Base-by-base conservation (phyloP, 1,284 basidiomycete genomes). In the Hemileia vastatrix region DNA sequence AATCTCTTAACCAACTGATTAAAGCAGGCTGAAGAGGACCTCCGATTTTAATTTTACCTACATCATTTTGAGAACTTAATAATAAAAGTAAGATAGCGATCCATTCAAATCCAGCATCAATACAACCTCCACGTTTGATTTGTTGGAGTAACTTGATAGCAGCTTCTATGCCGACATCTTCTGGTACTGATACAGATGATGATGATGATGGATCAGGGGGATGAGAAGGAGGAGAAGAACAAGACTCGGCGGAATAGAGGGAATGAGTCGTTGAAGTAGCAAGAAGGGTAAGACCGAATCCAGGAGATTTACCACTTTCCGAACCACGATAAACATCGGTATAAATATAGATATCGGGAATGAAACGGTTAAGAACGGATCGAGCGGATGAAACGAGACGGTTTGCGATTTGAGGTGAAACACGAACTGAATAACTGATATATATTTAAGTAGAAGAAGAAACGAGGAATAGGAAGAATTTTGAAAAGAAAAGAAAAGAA, bases 311-410 rank as follows among this genome's bases (percentile, higher is more conserved):
- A 76, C 95, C 95, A 67, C 90, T 90, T 66, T 98, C 95, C 23
- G 92, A 89, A 6, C 93, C 93, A 74, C 95, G 92, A 78, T 96
- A 98, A 11, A 97, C 92, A 71, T 98, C 95, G 1, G 95, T 95
- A 75, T 97, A 95, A 27, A 99, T 83, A 77, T 98, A 97, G 31
- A 97, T 90, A 74, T 99, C 95, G 24, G 94, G 94, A 65, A 98
- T 95, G 77, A 90, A 97, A 3, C 93, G 85, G 73, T 97, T 97
- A 40, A 99, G 81, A 23, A 98, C 81, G 2, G 88, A 88, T 47
- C 95, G 84, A 8, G 90, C 85, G 1, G 91, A 83, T 71, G 97
- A 94, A 62, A 98, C 95, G 85, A 98, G 90, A 51, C 95, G 84
- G 76, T 96, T 97, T 1, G 93, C 92, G 74, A 98, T 90, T 73